These are phyloP conservation scores for Gracilaria caudata DNA, from an alignment of 23 red algal species.

Conservation along the genomic window DNA sequence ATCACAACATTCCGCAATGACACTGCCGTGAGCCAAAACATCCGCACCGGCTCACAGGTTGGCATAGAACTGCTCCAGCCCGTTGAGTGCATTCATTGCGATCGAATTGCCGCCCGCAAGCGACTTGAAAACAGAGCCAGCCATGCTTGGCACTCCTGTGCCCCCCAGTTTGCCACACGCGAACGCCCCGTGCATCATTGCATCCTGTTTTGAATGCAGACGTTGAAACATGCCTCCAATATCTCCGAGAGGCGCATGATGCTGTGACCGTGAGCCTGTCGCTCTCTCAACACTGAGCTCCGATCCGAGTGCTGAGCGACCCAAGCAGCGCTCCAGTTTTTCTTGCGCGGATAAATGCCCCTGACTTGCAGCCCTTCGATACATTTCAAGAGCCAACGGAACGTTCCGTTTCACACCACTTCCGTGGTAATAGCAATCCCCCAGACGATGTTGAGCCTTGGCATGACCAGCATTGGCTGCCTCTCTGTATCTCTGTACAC, in stretches of 20 bases:
- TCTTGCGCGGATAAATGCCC: conserved; percentile 21
- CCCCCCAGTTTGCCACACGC: not conserved
- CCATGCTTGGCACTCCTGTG: not conserved
- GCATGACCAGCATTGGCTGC: conserved; percentile 23
- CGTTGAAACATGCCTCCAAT: not conserved
- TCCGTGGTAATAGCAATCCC: conserved; percentile 42
- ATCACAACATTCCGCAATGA: not conserved
- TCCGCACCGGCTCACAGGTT: not conserved
- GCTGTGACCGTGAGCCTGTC: not conserved
- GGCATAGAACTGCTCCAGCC: not conserved
- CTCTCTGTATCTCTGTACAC: conserved; percentile 23
- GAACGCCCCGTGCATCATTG: not conserved
- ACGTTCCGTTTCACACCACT: conserved; percentile 32
- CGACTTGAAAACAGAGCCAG: not conserved
- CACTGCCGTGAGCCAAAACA: too few species aligned
- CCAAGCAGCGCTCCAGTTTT: not conserved
- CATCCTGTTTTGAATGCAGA: not conserved
- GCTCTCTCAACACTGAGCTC: not conserved
- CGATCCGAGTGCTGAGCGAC: not conserved
- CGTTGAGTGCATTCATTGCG: not conserved
- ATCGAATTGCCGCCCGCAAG: not conserved
- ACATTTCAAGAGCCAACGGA: conserved; percentile 19
- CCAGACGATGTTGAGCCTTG: conserved; percentile 27
- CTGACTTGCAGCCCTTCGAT: conserved; percentile 27
- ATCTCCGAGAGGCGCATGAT: not conserved